Evolutionary conservation across 78 protist genomes (phyloP).

Genomic region (Chrysochromulina parva): DNA sequence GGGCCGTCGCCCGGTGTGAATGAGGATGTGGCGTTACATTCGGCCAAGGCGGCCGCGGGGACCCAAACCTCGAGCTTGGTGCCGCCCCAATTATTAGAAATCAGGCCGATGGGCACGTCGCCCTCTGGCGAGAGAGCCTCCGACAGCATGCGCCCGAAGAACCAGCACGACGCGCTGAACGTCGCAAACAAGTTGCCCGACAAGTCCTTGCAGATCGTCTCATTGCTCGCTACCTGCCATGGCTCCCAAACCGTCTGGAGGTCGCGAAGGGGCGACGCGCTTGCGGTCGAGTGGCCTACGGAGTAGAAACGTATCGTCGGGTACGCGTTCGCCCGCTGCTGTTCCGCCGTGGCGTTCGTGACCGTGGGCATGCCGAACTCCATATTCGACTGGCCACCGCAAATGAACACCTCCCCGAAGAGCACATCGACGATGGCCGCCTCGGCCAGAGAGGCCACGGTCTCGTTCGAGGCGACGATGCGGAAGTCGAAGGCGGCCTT

Average conservation of each 20-base stretch:
- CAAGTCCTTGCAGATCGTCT: background rate
- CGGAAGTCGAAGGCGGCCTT: no score
- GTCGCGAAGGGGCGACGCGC: background rate
- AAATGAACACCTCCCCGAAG: background rate
- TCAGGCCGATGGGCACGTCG: background rate
- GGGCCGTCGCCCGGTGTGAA: background rate
- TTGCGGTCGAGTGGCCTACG: background rate
- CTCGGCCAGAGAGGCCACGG: background rate
- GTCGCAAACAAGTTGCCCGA: background rate
- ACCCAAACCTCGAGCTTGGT: background rate
- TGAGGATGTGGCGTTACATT: background rate
- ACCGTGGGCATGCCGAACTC: background rate
- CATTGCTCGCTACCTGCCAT: background rate
- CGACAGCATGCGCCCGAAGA: background rate
- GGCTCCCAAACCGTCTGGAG: background rate
- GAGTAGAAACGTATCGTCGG: background rate
- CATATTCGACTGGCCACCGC: background rate
- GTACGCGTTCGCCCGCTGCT: background rate
- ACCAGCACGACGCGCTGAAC: background rate
- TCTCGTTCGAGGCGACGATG: background rate
- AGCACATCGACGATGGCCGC: background rate
- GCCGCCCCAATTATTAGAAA: background rate
- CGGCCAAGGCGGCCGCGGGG: background rate
- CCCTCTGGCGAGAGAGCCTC: background rate
- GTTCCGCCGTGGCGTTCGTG: background rate